Evolutionary conservation across 352 stramenopile genomes (phyloP).

Genomic region (Phytophthora sp.): DNA sequence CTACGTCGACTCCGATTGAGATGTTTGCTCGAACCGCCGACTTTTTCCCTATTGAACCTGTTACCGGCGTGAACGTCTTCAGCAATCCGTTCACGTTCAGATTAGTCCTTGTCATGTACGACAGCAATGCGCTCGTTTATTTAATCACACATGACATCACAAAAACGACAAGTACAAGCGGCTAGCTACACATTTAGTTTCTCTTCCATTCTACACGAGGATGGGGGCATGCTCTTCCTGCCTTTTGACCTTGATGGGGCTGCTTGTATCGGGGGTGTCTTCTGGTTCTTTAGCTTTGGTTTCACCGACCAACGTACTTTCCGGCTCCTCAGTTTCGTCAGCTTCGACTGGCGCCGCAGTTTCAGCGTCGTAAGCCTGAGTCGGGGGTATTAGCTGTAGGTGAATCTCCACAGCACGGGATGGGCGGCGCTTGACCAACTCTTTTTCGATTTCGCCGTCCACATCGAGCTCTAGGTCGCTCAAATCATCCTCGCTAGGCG

Average conservation of each 20-base stretch:
- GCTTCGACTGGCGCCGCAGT: background rate
- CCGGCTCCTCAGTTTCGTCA: slow-evolving; percentile 22
- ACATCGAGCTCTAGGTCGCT: slow-evolving; percentile 70
- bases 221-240: slow-evolving; percentile 16
- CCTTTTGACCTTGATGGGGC: slow-evolving; percentile 13
- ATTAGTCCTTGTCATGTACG: slow-evolving; percentile 33
- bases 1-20: slow-evolving; percentile 59
- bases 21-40: background rate
- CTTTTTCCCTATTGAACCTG: slow-evolving; percentile 1
- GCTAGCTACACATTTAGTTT: slow-evolving; percentile 17
- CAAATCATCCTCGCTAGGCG: slow-evolving; percentile 41
- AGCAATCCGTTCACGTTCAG: slow-evolving; percentile 17
- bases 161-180: slow-evolving; percentile 22
- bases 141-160: slow-evolving; percentile 42
- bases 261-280: slow-evolving; percentile 20
- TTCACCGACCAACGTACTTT: slow-evolving; percentile 3
- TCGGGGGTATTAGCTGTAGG: slow-evolving; percentile 10
- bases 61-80: slow-evolving; percentile 3
- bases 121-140: slow-evolving; percentile 42
- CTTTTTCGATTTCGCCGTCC: slow-evolving; percentile 76
- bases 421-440: slow-evolving; percentile 61
- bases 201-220: slow-evolving; percentile 21
- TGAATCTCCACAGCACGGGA: slow-evolving; percentile 48
- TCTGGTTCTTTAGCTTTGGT: slow-evolving; percentile 24
- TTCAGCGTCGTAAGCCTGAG: slow-evolving; percentile 19